Conservation (phyloP, 805 yeast species). For the Candida pini region DNA sequence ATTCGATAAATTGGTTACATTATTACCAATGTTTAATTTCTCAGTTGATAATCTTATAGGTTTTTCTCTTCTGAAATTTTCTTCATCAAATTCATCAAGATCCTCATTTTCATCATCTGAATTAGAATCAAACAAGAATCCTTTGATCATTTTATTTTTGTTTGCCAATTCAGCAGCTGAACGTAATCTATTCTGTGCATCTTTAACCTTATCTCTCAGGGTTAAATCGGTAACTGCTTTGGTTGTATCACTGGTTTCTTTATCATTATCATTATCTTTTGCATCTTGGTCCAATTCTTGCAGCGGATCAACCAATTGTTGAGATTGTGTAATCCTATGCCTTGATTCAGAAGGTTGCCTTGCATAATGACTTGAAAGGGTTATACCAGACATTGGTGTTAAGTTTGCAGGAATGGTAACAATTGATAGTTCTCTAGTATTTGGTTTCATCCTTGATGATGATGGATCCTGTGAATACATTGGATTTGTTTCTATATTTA, state of each 20-base stretch:
- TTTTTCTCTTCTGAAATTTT: background rate
- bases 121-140: background rate
- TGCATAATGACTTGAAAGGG: conserved; percentile 8
- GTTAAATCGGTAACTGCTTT: background rate
- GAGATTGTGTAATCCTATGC: background rate
- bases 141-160: background rate
- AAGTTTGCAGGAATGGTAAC: conserved; percentile 14
- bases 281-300: background rate
- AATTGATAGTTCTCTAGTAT: conserved; percentile 7
- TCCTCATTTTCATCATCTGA: background rate
- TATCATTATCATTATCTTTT: background rate
- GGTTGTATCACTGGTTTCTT: background rate
- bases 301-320: background rate
- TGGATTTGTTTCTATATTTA: background rate
- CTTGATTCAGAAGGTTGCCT: conserved; percentile 1
- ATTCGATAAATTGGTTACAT: background rate
- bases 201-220: background rate
- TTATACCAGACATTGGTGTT: conserved; percentile 21
- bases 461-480: background rate
- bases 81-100: background rate
- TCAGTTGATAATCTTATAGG: background rate
- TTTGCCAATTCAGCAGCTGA: background rate
- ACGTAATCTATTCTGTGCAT: background rate
- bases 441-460: background rate
- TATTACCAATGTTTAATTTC: background rate